Base-by-base conservation (phyloP, 2,329 filamentous ascomycete genomes). In the Penicillium decumbens region DNA sequence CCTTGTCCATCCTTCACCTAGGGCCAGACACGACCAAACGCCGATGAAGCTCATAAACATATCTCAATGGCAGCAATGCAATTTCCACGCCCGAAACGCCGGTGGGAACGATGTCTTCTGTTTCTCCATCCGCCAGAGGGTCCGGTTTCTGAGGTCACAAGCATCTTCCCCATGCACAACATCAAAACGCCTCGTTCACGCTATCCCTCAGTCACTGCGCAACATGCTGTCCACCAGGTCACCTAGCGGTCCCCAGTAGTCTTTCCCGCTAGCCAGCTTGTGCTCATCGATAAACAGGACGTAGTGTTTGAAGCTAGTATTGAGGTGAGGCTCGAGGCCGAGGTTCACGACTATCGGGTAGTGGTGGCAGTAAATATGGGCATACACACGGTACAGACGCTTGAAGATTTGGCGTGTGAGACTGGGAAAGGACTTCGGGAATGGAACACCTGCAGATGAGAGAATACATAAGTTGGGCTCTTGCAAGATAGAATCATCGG, bases 301-400 rank as follows among this genome's bases (percentile, higher is more conserved):
- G 67, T 97, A 98, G 73, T 98, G 93, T 80, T 98, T 98, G 83
- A 98, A 98, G 74, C 89, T 95, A 12, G 93, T 98, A 75, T 98
- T 98, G 58, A 98, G 81, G 72, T 98, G 93, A 39, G 95, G 91
- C 73, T 98, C 93, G 50, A 98, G 81, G 20, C 93, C 93, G 33
- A 98, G 81, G 69, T 96, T 90, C 51, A 95, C 87, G 60, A 98
- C 87, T 59, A 98, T 91, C 30, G 91, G 91, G 74, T 98, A 98
- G 76, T 98, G 93, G 73, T 98, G 93, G 77, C 95, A 98, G 82
- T 98, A 98, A 63, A 98, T 95, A 75, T 98, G 93, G 38, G 93
- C 93, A 71, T 98, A 98, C 55, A 98, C 92, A 60, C 93, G 87
- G 75, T 97, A 98, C 76, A 98, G 86, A 67, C 93, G 87, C 80